Conservation (phyloP, 805 yeast genomes). For the Yarrowia sp. region DNA sequence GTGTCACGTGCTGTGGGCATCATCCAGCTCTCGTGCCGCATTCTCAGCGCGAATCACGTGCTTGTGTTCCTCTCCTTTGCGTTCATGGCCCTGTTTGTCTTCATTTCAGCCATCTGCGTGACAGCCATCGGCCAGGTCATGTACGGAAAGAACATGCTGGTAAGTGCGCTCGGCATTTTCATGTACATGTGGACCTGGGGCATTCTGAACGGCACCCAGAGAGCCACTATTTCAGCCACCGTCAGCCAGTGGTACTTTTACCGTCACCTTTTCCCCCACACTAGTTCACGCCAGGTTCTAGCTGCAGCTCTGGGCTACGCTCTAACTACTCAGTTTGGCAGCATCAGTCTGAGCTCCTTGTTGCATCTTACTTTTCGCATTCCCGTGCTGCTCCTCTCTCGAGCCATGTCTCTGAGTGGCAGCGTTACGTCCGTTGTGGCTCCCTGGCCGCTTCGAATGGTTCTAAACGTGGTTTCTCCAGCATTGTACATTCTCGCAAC, state of each 20-base stretch:
- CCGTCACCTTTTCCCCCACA: conserved; percentile 44
- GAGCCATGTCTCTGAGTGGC: conserved; percentile 40
- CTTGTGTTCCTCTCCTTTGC: conserved; percentile 48
- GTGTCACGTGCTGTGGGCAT: conserved; percentile 50
- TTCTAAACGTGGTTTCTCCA: conserved; percentile 31
- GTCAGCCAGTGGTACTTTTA: conserved; percentile 53
- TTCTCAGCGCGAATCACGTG: conserved; percentile 49
- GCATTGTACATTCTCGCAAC: conserved; percentile 45
- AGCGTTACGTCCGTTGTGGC: conserved; percentile 1
- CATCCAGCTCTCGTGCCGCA: conserved; percentile 50
- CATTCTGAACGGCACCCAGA: conserved; percentile 51
- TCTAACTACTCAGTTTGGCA: conserved; percentile 50
- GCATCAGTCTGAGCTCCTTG: conserved; percentile 50
- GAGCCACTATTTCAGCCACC: conserved; percentile 50
- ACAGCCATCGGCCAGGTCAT: conserved; percentile 22
- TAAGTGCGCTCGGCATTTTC: conserved; percentile 45
- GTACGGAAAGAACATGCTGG: conserved; percentile 8
- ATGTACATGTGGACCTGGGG: conserved; percentile 56
- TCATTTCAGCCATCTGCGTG: conserved; percentile 51
- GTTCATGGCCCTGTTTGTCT: conserved; percentile 46
- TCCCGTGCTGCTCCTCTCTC: conserved; percentile 52
- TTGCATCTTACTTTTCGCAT: conserved; percentile 48
- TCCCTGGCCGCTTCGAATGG: conserved; percentile 41
- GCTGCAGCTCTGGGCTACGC: conserved; percentile 46
- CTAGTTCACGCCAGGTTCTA: conserved; percentile 43